Evolutionary conservation across 305 asterid species (phyloP), one percentile per base, ranked within the genome.

Genomic region (Fraxinus baroniana): DNA sequence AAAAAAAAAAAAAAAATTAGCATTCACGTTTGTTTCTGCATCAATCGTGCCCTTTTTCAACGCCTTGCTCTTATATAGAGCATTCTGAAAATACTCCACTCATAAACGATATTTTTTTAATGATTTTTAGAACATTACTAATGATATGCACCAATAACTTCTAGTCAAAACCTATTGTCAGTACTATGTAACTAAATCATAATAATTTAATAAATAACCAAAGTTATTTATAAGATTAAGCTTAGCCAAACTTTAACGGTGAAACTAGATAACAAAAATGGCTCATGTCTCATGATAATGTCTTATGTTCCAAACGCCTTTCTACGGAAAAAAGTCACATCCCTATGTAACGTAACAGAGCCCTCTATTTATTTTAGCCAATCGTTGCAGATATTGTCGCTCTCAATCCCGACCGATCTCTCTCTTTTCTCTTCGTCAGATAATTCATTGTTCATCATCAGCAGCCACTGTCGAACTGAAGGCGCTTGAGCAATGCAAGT

Each of bases 401-500:
- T 22, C 32, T 24, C 15, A 24, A 64, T 64, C 6, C 30, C n/a
- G 32, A 64, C 72, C 3, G 3, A 20, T 8, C 17, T 8, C 35
- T 24, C 15, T 24, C 35, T 62, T 62, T 8, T 64, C 15, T 7
- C 32, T 62, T 20, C 15, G 0, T 20, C 28, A 2, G 32, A 62
- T 7, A 18, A 24, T 24, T 64, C 32, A 22, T 64, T 64, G 33
- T 64, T 22, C 1, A 0, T 24, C 5, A 64, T 64, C 72, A 24
- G 13, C 35, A 22, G 10, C 33, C 72, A 24, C 17, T 0, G 35
- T 64, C 5, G 86, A 86, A 72, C 71, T 76, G 26, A 87, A 84
- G 52, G 83, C 52, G 79, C 86, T 81, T 12, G 77, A 87, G 60
- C 76, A 80, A 2, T 60, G 81, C 79, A 86, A 20, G 46, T 90